Conservation (phyloP, 2,329 filamentous ascomycete genomes). For the Claviceps arundinis region DNA sequence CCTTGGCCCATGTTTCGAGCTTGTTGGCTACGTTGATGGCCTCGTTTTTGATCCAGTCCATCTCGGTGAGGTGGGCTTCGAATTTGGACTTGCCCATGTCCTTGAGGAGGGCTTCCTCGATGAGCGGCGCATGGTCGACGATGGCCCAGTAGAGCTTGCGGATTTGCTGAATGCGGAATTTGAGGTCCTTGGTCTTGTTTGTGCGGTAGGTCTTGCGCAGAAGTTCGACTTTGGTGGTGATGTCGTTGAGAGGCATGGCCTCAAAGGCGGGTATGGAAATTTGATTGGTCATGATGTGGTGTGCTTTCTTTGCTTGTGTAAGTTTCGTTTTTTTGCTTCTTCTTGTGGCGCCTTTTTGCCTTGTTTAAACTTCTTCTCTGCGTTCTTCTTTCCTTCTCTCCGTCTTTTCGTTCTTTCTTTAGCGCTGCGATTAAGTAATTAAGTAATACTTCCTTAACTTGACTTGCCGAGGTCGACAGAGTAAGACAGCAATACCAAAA, state of each 20-base stretch:
- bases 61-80: conserved; percentile 63
- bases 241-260: conserved; percentile 51
- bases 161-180: conserved; percentile 74
- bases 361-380: no score
- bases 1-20: conserved; percentile 68
- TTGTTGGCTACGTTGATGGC: conserved; percentile 67
- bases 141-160: conserved; percentile 92
- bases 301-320: neutral
- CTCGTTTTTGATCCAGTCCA: conserved; percentile 68
- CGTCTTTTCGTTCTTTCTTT: no score
- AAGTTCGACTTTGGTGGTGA: conserved; percentile 45
- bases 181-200: conserved; percentile 68
- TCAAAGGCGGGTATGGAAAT: conserved; percentile 35
- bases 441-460: no score
- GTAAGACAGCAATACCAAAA: no score
- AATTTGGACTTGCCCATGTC: conserved; percentile 69
- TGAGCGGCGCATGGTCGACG: conserved; percentile 59
- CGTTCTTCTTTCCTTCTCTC: no score
- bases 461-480: no score
- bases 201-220: conserved; percentile 59
- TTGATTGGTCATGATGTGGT: conserved; percentile 25
- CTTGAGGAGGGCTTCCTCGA: conserved; percentile 60
- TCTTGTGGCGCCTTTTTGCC: no score
- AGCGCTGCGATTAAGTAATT: no score
- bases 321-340: neutral